Base-by-base conservation (phyloP, 768 basidiomycete genomes). In the Termitomyces sp. region DNA sequence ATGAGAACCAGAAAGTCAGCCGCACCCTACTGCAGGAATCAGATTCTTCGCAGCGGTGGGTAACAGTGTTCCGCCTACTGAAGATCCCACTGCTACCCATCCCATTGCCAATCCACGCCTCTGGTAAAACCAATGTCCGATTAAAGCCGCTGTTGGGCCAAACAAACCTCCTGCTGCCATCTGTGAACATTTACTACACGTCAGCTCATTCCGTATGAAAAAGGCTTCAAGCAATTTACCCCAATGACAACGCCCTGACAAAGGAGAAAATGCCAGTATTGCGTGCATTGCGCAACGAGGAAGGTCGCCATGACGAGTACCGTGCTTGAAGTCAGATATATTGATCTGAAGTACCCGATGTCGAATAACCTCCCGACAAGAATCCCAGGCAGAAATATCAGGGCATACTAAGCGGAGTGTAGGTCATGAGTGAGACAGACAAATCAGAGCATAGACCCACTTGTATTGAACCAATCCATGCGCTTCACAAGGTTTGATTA, bases 231-330 rank as follows among this genome's bases (percentile, higher is more conserved):
- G 38, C 20, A 15, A 60, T 85, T 56, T 54, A 88, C 83, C 20
- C 89, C 89, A 12, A 83, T 68, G 0, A 77, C 78, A 35, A 91
- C 60, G 0, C 89, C 89, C 65, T 91, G 89, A 56, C 82, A 89
- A 0, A 91, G 75, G 22, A 91, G 61, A 60, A 91, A 86, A 6
- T 91, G 87, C 90, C 89, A 91, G 62, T 84, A 91, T 53, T 76
- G 56, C 11, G 71, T 85, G 63, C 90, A 91, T 70, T 91, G 74
- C 0, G 86, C 86, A 6, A 79, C 72, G n/a, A 91, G 72, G 61
- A 91, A 82, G 0, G 84, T 85, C 29, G 80, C 75, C 0, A 69
- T 56, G 3, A 91, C 68, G 7, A 89, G 66, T 16, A 83, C 41
- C 15, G 69, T 70, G 50, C 82, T 84, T 0, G 80, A 77, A 1